These are phyloP conservation scores for Pyrus bretschneideri DNA, from an alignment of 306 rosid genomes.

Conservation along the genomic window DNA sequence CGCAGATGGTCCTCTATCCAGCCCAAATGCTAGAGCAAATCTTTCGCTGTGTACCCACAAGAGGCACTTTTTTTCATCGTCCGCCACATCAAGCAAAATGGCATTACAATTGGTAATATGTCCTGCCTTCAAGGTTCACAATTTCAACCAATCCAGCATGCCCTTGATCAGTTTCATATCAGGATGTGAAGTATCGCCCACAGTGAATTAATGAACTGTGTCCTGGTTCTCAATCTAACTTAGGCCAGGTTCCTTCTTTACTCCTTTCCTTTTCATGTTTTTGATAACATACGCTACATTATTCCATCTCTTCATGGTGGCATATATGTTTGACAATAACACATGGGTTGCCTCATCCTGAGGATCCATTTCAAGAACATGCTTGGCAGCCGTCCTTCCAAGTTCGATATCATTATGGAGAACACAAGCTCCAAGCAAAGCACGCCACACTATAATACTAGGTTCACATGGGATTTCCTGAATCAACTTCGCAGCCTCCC, in stretches of 20 bases:
- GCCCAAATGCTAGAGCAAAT: constrained; percentile 71
- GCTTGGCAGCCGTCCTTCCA: constrained; percentile 56
- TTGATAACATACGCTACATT: constrained; percentile 58
- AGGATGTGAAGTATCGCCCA: constrained; percentile 64
- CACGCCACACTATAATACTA: constrained; percentile 79
- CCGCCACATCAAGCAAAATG: constrained; percentile 63
- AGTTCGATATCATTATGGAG: constrained; percentile 55
- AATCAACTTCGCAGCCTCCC: constrained; percentile 65
- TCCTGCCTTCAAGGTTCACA: constrained; percentile 54
- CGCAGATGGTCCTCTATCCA: constrained; percentile 55
- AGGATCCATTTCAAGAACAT: constrained; percentile 63
- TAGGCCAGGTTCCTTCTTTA: constrained; percentile 80
- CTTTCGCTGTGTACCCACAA: constrained; percentile 80
- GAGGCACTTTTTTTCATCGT: constrained; percentile 64
- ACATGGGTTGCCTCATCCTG: constrained; percentile 70
- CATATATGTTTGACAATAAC: constrained; percentile 69
- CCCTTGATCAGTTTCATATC: constrained; percentile 46
- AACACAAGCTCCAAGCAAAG: constrained; percentile 77
- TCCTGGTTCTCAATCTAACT: constrained; percentile 80
- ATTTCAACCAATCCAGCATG: constrained; percentile 58
- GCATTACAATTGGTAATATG: constrained; percentile 49
- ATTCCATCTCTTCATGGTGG: constrained; percentile 56
- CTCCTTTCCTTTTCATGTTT: constrained; percentile 64
- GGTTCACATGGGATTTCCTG: constrained; percentile 57
- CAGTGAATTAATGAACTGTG: constrained; percentile 49